Percentiles rank a stretch among this genome's conserved stretches.
phyloP scores from a whole-genome alignment of 2,329 filamentous ascomycete species.

The Xylaria sp. region DNA sequence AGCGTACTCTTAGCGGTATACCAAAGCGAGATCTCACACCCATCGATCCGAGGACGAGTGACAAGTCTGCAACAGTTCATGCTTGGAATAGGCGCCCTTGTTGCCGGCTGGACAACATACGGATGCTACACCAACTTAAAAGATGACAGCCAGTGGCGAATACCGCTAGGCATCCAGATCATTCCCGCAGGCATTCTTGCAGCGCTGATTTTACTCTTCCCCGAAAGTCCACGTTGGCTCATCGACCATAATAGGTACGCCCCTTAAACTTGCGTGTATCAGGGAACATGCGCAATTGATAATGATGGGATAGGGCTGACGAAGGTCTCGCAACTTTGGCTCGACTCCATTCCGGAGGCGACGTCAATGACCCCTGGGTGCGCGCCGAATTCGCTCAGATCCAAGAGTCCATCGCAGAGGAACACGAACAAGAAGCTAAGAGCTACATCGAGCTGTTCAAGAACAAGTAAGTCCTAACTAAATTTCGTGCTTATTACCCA shows the following conservation, averaged over 20 bases:
- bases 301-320: constrained; percentile 59
- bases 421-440: constrained; percentile 76
- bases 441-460: constrained; percentile 76
- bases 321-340: constrained; percentile 75
- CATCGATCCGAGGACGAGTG: constrained; percentile 78
- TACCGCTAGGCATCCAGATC: constrained; percentile 76
- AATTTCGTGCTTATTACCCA: too few relatives aligned
- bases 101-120: constrained; percentile 79
- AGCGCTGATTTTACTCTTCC: constrained; percentile 74
- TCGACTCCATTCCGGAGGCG: constrained; percentile 74
- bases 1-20: constrained; percentile 64
- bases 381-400: constrained; percentile 79
- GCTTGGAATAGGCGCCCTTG: constrained; percentile 78
- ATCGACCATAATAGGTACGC: constrained; percentile 70
- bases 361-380: constrained; percentile 75
- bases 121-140: constrained; percentile 56
- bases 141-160: constrained; percentile 58
- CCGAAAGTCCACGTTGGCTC: constrained; percentile 79
- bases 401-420: constrained; percentile 68
- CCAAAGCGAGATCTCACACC: constrained; percentile 83
- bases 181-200: constrained; percentile 74
- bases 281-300: not conserved
- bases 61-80: constrained; percentile 85
- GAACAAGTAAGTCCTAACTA: constrained; percentile 58
- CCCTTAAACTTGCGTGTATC: not conserved